Percentiles rank a stretch among this genome's conserved stretches.
Evolutionary conservation across 2,329 filamentous ascomycete species (phyloP).

Genomic region (Penicillium brevicompactum): DNA sequence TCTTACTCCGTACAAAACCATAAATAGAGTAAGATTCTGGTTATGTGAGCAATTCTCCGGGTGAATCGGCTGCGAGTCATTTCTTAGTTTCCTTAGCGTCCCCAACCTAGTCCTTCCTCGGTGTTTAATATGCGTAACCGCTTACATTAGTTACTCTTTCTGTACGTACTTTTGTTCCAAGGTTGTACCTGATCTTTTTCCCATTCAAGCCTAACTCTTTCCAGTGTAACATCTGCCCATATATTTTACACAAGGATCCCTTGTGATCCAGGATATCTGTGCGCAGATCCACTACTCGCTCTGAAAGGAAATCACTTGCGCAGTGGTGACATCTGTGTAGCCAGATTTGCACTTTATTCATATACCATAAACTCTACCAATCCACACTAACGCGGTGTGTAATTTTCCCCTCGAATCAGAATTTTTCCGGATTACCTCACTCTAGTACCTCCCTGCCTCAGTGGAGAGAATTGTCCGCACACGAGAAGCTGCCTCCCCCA

Average conservation of each 20-base stretch:
- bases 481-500: constrained; percentile 21
- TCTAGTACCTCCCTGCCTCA: background rate
- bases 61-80: constrained; percentile 9
- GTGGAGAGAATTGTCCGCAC: constrained; percentile 20
- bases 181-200: background rate
- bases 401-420: background rate
- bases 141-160: background rate
- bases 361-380: constrained; percentile 1
- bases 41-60: constrained; percentile 3
- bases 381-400: background rate
- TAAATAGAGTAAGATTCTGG: background rate
- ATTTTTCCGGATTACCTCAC: background rate
- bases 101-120: background rate
- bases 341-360: constrained; percentile 1
- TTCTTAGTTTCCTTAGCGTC: constrained; percentile 1
- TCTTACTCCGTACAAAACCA: background rate
- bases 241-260: background rate
- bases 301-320: background rate
- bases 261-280: background rate
- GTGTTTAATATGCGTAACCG: background rate
- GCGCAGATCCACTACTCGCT: background rate
- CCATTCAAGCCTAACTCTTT: background rate
- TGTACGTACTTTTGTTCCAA: background rate
- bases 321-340: background rate
- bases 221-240: background rate